phyloP scores from a whole-genome alignment of 257 asterid species.

The Linaria vulgaris region DNA sequence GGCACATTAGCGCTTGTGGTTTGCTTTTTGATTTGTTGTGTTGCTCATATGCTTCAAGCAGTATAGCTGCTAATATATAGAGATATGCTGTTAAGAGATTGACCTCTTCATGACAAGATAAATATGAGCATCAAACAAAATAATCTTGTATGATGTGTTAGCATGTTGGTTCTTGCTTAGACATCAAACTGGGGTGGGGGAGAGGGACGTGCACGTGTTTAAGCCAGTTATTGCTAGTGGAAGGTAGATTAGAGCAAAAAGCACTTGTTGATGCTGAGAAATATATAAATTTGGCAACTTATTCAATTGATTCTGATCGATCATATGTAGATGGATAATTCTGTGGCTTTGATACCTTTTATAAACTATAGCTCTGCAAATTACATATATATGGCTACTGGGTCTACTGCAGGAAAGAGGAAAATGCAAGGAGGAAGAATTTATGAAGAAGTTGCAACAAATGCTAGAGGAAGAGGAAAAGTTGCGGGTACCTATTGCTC shows the following conservation, averaged over 20 bases:
- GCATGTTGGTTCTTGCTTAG: no score
- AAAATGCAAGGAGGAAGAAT: conserved; percentile 77
- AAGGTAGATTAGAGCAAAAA: no score
- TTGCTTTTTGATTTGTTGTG: not conserved
- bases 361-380: conserved; percentile 17
- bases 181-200: no score
- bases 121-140: no score
- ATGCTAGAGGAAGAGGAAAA: conserved; percentile 81
- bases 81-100: conserved; percentile 55
- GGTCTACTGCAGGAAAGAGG: conserved; percentile 76
- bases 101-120: no score
- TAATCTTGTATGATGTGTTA: no score
- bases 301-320: conserved; percentile 1
- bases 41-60: not conserved
- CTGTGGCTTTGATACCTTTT: conserved; percentile 7
- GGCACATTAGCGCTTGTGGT: not conserved
- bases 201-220: no score
- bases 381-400: conserved; percentile 24
- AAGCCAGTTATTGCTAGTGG: no score
- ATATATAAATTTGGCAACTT: conserved; percentile 3
- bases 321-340: not conserved
- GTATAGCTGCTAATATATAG: conserved; percentile 20
- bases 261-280: no score
- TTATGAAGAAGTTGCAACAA: conserved; percentile 64
- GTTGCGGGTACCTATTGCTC: conserved; percentile 79